Conservation (phyloP, 805 yeast species). For the Metschnikowia continentalis region DNA sequence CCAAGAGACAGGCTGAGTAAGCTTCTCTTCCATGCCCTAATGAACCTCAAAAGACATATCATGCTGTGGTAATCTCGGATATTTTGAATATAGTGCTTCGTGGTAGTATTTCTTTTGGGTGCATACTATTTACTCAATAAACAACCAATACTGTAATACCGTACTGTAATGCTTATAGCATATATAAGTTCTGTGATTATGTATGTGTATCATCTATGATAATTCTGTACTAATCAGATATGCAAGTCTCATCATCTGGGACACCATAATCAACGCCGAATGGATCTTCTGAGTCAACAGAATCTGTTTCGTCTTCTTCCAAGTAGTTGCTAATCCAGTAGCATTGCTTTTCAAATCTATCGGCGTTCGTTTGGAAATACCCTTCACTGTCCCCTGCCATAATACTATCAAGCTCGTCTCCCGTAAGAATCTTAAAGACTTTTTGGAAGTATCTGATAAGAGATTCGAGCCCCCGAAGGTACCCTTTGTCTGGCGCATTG, state of each 20-base stretch:
- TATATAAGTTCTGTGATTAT: background rate
- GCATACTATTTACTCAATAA: constrained; percentile 22
- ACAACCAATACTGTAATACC: constrained; percentile 16
- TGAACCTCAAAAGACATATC: constrained; percentile 18
- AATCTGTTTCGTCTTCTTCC: constrained; percentile 8
- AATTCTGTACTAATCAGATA: constrained; percentile 12
- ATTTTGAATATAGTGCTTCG: constrained; percentile 17
- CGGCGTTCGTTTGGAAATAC: constrained; percentile 1
- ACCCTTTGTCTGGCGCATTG: constrained; percentile 71
- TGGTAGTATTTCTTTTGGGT: constrained; percentile 19
- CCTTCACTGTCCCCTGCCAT: constrained; percentile 6
- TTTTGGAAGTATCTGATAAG: constrained; percentile 60
- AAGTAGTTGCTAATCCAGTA: constrained; percentile 13
- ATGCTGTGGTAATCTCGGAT: constrained; percentile 16
- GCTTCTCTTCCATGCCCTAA: constrained; percentile 17
- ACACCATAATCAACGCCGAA: constrained; percentile 11
- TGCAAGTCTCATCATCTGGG: constrained; percentile 12
- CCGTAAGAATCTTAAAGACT: constrained; percentile 56
- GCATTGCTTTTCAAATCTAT: constrained; percentile 1
- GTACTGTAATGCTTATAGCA: no score
- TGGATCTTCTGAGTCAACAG: constrained; percentile 9
- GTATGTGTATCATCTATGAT: background rate
- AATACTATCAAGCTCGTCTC: constrained; percentile 18
- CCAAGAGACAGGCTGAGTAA: constrained; percentile 86
- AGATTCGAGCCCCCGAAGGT: constrained; percentile 75